Base-by-base conservation (phyloP, 768 basidiomycete genomes). In the Cystofilobasidium ferigula region DNA sequence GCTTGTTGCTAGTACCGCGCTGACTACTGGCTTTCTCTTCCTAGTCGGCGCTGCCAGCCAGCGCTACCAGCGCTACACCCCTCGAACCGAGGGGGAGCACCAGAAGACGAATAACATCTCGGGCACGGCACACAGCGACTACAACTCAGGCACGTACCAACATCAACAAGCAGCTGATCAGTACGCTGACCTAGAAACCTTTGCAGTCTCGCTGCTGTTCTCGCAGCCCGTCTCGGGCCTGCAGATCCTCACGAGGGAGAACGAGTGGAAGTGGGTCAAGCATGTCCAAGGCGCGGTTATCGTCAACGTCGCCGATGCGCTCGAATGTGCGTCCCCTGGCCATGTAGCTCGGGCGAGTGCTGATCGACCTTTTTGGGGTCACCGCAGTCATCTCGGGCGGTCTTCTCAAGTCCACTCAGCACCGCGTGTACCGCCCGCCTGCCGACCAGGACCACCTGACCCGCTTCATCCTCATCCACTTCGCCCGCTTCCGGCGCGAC, bases 241-340 rank as follows among this genome's bases (percentile, higher is more conserved):
- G 10, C 73, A 74, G 53, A 71, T 74, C 61, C 71, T 71, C 67
- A 72, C 69, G n/a, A 36, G 48, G 20, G 71, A 74, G 43, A 69
- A 71, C 34, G 54, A 69, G 51, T 74, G 73, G 73, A 48, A 68
- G 48, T 74, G 72, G 42, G 73, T 71, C 43, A 61, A 61, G 22
- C 71, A 74, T 63, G 61, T 65, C 1, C 69, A 70, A 1, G 73
- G 73, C 20, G 69, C 73, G 1, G 56, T 74, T 26, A 71, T 74
- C 5, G 69, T 74, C 66, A 74, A 74, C 69, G 71, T 74, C 24
- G 73, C 72, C 10, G 73, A 74, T 32, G 71, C 71, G 2, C 65
- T 73, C 1, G 71, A 73, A 40, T 71, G 60, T 61, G 32, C 43
- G 60, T 35, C 16, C 16, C 22, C 30, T n/a, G 14, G 36, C 9